These are phyloP conservation scores for Chlamydomonas schloesseri DNA, from an alignment of 139 green algal species.

Conservation along the genomic window DNA sequence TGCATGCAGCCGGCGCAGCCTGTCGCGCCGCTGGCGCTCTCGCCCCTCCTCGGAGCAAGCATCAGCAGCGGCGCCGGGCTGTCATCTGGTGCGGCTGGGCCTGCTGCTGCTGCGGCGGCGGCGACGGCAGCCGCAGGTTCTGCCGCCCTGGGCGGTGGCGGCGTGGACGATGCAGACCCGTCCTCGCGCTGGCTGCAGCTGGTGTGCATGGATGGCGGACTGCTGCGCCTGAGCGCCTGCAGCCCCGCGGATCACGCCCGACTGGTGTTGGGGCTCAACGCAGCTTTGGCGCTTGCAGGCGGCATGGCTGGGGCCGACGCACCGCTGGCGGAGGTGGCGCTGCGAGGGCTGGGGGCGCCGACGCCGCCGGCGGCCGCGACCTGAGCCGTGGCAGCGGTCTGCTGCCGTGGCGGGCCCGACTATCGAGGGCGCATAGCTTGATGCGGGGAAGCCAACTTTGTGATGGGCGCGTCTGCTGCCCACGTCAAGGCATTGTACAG, in stretches of 20 bases:
- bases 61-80: too few relatives aligned
- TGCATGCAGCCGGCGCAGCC: not conserved
- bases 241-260: conserved; percentile 22
- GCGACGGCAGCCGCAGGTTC: too few relatives aligned
- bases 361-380: too few relatives aligned
- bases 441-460: too few relatives aligned
- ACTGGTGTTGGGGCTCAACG: conserved; percentile 26
- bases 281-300: not conserved
- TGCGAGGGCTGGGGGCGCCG: not conserved
- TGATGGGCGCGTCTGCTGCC: too few relatives aligned
- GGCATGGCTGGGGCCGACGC: not conserved
- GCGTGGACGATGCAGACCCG: conserved; percentile 3
- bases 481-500: too few relatives aligned
- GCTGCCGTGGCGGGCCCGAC: too few relatives aligned
- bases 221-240: conserved; percentile 31
- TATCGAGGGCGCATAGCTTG: too few relatives aligned
- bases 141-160: too few relatives aligned
- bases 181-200: conserved; percentile 23
- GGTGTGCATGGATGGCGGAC: conserved; percentile 16
- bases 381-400: too few relatives aligned
- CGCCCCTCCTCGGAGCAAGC: not conserved
- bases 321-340: not conserved
- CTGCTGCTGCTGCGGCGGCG: too few relatives aligned
- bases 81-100: too few relatives aligned
- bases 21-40: not conserved